These are phyloP conservation scores for Teratosphaeriaceae sp. DNA, from an alignment of 2,329 filamentous ascomycete genomes.

Conservation along the genomic window DNA sequence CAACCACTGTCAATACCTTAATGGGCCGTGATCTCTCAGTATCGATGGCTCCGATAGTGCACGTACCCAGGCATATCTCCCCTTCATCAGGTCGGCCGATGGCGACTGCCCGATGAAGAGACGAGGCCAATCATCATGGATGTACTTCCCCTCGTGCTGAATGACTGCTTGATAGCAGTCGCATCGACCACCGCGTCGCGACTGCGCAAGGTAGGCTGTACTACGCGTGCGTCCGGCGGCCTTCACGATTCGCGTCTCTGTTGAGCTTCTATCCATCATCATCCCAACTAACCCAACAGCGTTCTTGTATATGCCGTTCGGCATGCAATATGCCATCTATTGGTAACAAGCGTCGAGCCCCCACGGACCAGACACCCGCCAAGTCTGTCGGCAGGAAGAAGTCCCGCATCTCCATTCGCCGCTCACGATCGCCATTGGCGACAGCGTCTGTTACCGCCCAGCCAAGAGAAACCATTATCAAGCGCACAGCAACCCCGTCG, in stretches of 20 bases:
- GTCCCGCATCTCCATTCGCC: constrained; percentile 5
- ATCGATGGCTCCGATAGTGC: too few species aligned
- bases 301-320: background rate
- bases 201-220: too few species aligned
- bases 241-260: constrained; percentile 1
- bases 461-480: background rate
- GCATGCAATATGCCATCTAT: constrained; percentile 15
- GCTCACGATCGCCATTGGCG: background rate
- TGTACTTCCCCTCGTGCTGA: too few species aligned
- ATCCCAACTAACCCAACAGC: background rate
- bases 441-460: background rate
- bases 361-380: background rate
- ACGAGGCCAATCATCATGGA: too few species aligned
- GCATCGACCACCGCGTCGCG: too few species aligned
- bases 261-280: background rate
- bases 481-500: background rate
- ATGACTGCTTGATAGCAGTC: too few species aligned
- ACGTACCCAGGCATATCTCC: too few species aligned
- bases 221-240: too few species aligned
- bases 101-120: too few species aligned
- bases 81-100: too few species aligned
- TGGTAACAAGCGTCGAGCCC: constrained; percentile 7
- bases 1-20: too few species aligned
- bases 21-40: too few species aligned
- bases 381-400: constrained; percentile 4